These are phyloP conservation scores for Pichia sp. DNA, from an alignment of 1,139 yeast species.

Conservation along the genomic window DNA sequence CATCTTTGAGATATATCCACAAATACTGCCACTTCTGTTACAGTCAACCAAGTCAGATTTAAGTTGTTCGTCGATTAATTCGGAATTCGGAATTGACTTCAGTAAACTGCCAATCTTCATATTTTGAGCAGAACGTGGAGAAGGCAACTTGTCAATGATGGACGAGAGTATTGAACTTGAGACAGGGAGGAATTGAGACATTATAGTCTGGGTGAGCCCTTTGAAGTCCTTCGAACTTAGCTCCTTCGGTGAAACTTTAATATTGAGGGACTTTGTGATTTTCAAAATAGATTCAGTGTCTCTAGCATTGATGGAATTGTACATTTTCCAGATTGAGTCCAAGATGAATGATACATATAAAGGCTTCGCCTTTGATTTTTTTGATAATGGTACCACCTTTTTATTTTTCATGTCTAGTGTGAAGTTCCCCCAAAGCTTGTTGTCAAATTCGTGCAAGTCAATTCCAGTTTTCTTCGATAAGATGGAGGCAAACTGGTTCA, in stretches of 20 bases:
- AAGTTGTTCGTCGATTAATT: slow-evolving; percentile 46
- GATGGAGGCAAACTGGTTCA: slow-evolving; percentile 82
- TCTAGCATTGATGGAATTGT: slow-evolving; percentile 63
- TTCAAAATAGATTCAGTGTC: slow-evolving; percentile 70
- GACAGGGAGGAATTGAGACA: slow-evolving; percentile 94
- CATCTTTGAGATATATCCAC: slow-evolving; percentile 89
- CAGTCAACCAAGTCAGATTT: slow-evolving; percentile 60
- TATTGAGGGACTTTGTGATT: slow-evolving; percentile 64
- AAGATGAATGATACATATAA: slow-evolving; percentile 82
- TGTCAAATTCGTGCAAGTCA: slow-evolving; percentile 70
- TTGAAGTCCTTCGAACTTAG: slow-evolving; percentile 74
- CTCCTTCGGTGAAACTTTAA: slow-evolving; percentile 72
- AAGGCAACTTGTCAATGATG: slow-evolving; percentile 80
- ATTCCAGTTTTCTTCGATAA: slow-evolving; percentile 84
- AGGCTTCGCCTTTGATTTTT: slow-evolving; percentile 57
- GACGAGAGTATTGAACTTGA: slow-evolving; percentile 80
- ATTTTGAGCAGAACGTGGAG: slow-evolving; percentile 72
- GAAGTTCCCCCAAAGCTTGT: slow-evolving; percentile 95
- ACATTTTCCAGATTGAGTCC: slow-evolving; percentile 91
- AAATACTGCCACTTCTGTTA: slow-evolving; percentile 55
- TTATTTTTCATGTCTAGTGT: slow-evolving; percentile 87
- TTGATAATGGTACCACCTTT: slow-evolving; percentile 61
- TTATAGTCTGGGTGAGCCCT: slow-evolving; percentile 57
- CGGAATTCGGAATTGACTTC: slow-evolving; percentile 50
- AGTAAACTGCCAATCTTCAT: slow-evolving; percentile 67